These are phyloP conservation scores for Aspergillus biplanus DNA, from an alignment of 495 filamentous ascomycete species.

Conservation along the genomic window DNA sequence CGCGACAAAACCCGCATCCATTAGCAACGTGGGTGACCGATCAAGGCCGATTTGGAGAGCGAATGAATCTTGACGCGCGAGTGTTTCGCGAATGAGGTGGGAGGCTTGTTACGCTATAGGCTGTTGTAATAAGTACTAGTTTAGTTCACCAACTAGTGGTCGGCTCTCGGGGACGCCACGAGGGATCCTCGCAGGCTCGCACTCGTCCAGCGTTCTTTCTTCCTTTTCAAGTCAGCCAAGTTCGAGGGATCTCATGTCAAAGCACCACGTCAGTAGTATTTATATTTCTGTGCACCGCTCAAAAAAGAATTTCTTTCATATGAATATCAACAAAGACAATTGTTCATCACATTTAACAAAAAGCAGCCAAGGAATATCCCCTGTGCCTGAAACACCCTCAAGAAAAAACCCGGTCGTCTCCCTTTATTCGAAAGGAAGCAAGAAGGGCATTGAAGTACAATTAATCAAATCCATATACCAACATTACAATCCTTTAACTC, in stretches of 20 bases:
- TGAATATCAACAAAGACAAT: not conserved
- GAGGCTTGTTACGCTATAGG: not conserved
- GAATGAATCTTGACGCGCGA: conserved; percentile 12
- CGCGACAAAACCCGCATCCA: not conserved
- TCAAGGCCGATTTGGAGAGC: not conserved
- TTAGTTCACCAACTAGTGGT: not conserved
- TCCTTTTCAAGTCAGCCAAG: not conserved
- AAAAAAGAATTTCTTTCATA: not conserved
- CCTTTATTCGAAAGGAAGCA: conserved; percentile 1
- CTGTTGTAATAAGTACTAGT: not conserved
- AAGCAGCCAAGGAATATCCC: not conserved
- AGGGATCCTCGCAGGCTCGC: conserved; percentile 8
- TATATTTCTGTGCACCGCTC: not conserved
- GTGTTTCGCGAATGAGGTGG: conserved; percentile 5
- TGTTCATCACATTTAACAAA: conserved; percentile 10
- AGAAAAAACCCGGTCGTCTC: not conserved
- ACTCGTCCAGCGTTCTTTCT: not conserved
- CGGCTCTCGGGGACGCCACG: not conserved
- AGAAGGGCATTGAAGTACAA: not conserved
- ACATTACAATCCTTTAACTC: conserved; percentile 5
- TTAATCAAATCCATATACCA: conserved; percentile 5
- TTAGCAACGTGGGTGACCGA: conserved; percentile 5
- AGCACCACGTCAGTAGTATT: not conserved
- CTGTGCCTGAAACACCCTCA: conserved; percentile 1
- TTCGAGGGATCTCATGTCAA: not conserved